Percentiles rank a stretch among this genome's conserved stretches.
These are phyloP conservation scores for Powellomyces hirtus DNA, from an alignment of 192 early-diverging fungal genomes.

Conservation along the genomic window DNA sequence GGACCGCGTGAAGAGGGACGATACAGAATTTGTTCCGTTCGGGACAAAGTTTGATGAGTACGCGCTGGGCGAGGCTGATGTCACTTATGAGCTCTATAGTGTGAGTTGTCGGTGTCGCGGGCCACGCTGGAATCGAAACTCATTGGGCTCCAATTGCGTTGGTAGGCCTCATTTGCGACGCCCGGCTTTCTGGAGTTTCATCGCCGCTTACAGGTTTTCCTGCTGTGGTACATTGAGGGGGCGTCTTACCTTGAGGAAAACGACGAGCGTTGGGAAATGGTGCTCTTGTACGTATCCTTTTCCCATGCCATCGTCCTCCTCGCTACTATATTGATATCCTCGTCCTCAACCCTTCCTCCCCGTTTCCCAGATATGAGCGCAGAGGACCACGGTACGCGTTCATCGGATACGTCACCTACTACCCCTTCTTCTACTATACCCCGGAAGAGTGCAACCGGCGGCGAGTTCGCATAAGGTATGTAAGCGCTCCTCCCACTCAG, in stretches of 20 bases:
- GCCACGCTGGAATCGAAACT: too few relatives aligned
- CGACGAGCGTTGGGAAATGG: conserved; percentile 80
- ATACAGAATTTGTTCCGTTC: conserved; percentile 65
- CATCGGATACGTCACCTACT: conserved; percentile 82
- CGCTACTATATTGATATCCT: conserved; percentile 17
- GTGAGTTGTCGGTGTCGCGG: conserved; percentile 40
- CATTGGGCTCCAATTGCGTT: too few relatives aligned
- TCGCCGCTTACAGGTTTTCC: conserved; percentile 72
- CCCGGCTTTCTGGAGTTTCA: conserved; percentile 75
- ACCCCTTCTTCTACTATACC: conserved; percentile 83
- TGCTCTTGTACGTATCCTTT: conserved; percentile 5
- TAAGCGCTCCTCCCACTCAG: too few relatives aligned
- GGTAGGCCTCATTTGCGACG: conserved; percentile 59
- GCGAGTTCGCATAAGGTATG: conserved; percentile 82
- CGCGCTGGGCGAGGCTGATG: conserved; percentile 37
- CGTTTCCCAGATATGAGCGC: conserved; percentile 50
- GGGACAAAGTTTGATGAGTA: conserved; percentile 81
- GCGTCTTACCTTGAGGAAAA: conserved; percentile 78
- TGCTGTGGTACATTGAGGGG: conserved; percentile 88
- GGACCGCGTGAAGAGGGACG: conserved; percentile 57
- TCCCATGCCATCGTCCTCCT: not conserved
- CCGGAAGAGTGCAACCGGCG: conserved; percentile 43
- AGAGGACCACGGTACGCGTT: conserved; percentile 59
- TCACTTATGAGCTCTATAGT: conserved; percentile 70
- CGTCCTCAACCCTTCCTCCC: too few relatives aligned